Conservation (phyloP, 2,329 filamentous ascomycete species). For the Nannizziopsis barbatae region DNA sequence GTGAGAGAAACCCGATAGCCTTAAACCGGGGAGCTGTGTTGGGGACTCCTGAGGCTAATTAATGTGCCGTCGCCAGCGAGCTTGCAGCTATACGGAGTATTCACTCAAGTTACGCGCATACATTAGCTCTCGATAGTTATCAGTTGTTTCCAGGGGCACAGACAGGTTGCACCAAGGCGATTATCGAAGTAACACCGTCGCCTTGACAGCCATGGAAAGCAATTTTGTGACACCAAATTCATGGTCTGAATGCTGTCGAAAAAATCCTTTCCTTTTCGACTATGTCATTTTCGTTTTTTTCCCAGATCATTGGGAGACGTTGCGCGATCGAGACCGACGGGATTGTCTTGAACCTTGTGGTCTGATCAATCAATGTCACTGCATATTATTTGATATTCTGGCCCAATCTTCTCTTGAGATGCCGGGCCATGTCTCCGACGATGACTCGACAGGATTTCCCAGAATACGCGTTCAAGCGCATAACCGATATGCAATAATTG, state of each 20-base stretch:
- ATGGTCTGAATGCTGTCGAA: not conserved
- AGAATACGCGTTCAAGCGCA: too few relatives aligned
- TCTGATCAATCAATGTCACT: not conserved
- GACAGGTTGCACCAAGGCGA: constrained; percentile 2
- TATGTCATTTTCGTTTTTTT: not conserved
- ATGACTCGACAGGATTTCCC: too few relatives aligned
- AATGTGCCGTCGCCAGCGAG: too few relatives aligned
- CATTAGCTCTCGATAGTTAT: not conserved
- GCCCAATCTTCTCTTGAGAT: not conserved
- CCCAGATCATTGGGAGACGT: not conserved
- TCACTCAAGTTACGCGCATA: too few relatives aligned
- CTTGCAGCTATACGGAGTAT: too few relatives aligned
- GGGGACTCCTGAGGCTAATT: not conserved
- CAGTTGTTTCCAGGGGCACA: not conserved
- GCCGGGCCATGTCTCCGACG: too few relatives aligned
- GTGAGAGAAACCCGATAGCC: too few relatives aligned
- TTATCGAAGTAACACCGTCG: not conserved
- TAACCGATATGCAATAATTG: too few relatives aligned
- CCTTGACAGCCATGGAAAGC: not conserved
- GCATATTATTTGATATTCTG: not conserved
- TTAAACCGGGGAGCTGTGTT: not conserved
- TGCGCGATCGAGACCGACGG: not conserved
- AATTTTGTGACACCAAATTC: not conserved
- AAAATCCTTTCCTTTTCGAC: not conserved
- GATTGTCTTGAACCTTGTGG: not conserved